Evolutionary conservation across 345 rosid species (phyloP).

Genomic region (Hirschfeldia incana): DNA sequence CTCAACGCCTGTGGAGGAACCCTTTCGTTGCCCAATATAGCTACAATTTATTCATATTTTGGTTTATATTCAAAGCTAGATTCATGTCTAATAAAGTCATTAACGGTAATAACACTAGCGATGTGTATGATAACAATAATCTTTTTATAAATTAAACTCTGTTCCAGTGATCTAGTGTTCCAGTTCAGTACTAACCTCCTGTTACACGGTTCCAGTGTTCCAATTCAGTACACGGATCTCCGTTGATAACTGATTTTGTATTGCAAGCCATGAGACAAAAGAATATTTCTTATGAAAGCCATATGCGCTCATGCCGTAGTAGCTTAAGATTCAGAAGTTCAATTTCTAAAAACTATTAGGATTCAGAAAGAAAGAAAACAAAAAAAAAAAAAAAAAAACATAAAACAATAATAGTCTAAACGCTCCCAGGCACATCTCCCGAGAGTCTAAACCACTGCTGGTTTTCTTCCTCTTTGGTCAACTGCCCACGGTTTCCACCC

Average conservation of each 20-base stretch:
- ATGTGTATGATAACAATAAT: background rate
- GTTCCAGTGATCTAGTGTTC: background rate
- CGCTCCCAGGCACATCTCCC: no score
- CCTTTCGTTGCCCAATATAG: conserved; percentile 33
- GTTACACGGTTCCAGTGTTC: background rate
- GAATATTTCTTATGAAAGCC: background rate
- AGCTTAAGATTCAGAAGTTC: no score
- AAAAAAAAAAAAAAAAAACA: no score
- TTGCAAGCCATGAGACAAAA: background rate
- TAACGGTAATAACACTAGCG: conserved; percentile 13
- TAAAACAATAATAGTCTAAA: no score
- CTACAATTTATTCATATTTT: background rate
- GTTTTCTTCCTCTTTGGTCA: no score
- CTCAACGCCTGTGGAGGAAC: conserved; percentile 36
- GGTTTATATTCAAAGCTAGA: conserved; percentile 5
- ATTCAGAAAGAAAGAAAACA: no score
- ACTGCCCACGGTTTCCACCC: no score
- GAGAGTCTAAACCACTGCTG: no score
- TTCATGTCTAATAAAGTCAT: background rate
- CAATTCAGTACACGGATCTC: background rate
- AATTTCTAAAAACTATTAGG: no score
- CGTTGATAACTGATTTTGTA: background rate
- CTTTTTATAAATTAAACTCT: background rate
- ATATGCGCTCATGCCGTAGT: background rate
- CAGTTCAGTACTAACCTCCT: background rate